Conservation (phyloP, 805 yeast genomes). For the Candida stauntonica region DNA sequence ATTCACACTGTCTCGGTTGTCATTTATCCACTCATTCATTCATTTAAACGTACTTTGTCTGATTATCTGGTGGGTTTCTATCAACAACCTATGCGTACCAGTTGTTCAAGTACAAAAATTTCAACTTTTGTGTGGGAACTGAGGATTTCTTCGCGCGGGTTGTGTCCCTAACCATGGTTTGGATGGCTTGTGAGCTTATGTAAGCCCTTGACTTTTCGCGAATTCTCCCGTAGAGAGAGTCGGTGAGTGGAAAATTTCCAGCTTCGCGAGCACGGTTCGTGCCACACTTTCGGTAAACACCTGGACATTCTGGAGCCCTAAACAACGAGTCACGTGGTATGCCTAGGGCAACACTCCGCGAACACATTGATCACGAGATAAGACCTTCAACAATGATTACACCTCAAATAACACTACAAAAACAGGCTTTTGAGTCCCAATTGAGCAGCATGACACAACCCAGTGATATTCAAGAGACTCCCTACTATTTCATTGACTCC, state of each 20-base stretch:
- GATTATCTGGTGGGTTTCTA: constrained; percentile 11
- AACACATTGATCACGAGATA: background rate
- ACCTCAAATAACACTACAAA: no score
- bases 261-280: constrained; percentile 4
- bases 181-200: constrained; percentile 5
- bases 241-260: constrained; percentile 2
- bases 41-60: constrained; percentile 26
- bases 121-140: constrained; percentile 24
- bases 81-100: constrained; percentile 2
- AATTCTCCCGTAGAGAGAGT: constrained; percentile 3
- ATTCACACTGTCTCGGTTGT: no score
- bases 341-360: background rate
- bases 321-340: constrained; percentile 1
- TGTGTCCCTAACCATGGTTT: constrained; percentile 12
- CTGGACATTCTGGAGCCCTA: constrained; percentile 7
- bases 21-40: no score
- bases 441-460: constrained; percentile 14
- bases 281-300: constrained; percentile 4
- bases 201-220: background rate
- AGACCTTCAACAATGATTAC: background rate
- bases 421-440: background rate
- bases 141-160: constrained; percentile 12
- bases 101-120: constrained; percentile 25
- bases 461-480: constrained; percentile 17
- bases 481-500: constrained; percentile 38